These are phyloP conservation scores for Eruca vesicaria DNA, from an alignment of 441 rosid species.

Conservation along the genomic window DNA sequence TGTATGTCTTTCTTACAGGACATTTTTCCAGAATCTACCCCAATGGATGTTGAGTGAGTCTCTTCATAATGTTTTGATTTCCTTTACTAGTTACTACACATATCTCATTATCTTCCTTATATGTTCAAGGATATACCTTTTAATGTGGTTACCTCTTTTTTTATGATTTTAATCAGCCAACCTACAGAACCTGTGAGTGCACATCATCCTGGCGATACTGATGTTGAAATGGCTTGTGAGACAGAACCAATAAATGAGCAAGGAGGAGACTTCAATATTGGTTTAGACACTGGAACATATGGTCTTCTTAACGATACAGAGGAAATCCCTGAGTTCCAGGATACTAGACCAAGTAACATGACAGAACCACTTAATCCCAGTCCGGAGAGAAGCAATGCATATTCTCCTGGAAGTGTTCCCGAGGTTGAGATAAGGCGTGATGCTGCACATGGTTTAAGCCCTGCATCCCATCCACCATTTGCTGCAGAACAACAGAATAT, in stretches of 20 bases:
- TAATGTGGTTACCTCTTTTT: constrained; percentile 14
- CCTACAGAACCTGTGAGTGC: constrained; percentile 23
- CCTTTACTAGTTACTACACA: neutral
- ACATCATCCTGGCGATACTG: constrained; percentile 25
- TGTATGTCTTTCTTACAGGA: constrained; percentile 44
- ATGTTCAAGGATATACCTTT: neutral
- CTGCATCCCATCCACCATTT: constrained; percentile 33
- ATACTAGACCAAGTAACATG: constrained; percentile 29
- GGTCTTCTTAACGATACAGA: constrained; percentile 28
- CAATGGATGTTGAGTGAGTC: constrained; percentile 52
- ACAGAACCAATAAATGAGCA: constrained; percentile 21
- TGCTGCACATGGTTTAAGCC: constrained; percentile 32
- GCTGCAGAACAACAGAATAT: constrained; percentile 24
- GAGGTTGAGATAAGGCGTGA: constrained; percentile 61
- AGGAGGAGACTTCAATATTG: constrained; percentile 21
- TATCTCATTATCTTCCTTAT: neutral
- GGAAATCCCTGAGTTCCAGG: constrained; percentile 14
- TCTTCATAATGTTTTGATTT: constrained; percentile 19
- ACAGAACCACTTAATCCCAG: constrained; percentile 23
- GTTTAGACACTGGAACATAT: constrained; percentile 16
- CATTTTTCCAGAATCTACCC: constrained; percentile 32
- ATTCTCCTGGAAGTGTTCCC: constrained; percentile 43
- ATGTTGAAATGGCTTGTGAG: constrained; percentile 17
- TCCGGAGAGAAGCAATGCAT: constrained; percentile 10
- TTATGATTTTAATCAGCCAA: constrained; percentile 31